Base-by-base conservation (phyloP, 2,329 filamentous ascomycete genomes). In the Colletotrichum melonis region DNA sequence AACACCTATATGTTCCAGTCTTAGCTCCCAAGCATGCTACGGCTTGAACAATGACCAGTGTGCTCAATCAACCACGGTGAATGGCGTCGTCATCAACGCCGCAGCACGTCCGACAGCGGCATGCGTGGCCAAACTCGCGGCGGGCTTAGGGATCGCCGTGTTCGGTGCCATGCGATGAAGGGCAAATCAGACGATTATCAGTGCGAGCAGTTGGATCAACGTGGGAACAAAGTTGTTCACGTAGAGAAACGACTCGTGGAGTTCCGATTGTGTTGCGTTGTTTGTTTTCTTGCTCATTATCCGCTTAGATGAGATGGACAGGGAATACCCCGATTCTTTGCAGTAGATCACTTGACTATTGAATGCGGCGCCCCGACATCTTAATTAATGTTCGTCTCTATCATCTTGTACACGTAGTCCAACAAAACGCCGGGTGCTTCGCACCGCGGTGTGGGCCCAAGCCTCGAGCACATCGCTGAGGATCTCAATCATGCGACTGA, bases 1-100 rank as follows among this genome's bases (percentile, higher is more conserved):
- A 12, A 88, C 86, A 1, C 85, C 85, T 24, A 84, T 92, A 58
- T 92, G 90, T 81, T 86, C 84, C 49, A 90, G 88, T 73, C 78
- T 91, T 72, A 90, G 88, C 71, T 85, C 84, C 4, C 80, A 82
- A 67, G 89, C 88, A 26, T 91, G 89, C 76, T 83, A 84, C 26
- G 81, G 82, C 52, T 76, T 89, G 8, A 80, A 84, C 54, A 79
- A 79, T 26, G 81, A 81, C 14, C 79, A 84, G 66, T 89, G 88
- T 77, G 75, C 75, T 7, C 69, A 73, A 49, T 69, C 68, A 4
- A 76, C 73, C 5, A 73, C 73, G 19, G 64, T 74, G 11, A 76
- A 77, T 74, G 62, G 76, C 3, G 62, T 77, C 5, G 49, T 77
- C 7, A 69, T 77, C 57, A 75, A 74, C 5, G 68, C 59, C 8